Evolutionary conservation across 192 early-diverging fungal genomes (phyloP), one percentile per base, ranked within the genome.

Genomic region (Phycomyces blakesleeanus): DNA sequence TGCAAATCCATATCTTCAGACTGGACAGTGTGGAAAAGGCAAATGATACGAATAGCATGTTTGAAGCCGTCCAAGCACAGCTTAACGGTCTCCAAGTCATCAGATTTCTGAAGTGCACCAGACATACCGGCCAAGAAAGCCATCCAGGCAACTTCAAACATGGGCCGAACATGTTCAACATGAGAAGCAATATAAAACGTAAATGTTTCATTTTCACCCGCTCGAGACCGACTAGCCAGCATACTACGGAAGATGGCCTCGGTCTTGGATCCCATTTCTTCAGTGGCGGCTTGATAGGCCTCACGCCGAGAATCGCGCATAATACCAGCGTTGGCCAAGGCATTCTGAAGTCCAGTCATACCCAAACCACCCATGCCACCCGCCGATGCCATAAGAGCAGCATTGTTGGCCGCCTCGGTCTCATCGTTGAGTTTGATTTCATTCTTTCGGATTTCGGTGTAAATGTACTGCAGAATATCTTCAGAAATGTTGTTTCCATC

Each of bases 381-480:
- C 8, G 63, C 29, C 11, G 64, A 79, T n/a, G 78, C 70, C 6
- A 80, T 76, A 66, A 87, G 76, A 20, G 76, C 62, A 1, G 82
- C 79, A 44, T 83, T 78, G 16, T 76, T 53, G 2, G 83, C 78
- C 7, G 85, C 80, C 2, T 85, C 86, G 14, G 84, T 86, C 57
- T 98, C 94, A 61, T 95, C 94, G 61, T 94, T 93, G 84, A 98
- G 85, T 56, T 90, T 91, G 69, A 98, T 98, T 78, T 98, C 95
- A 61, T 95, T 85, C 12, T 40, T 54, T 37, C 67, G 73, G 38
- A 98, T 91, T 61, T 96, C 85, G 51, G 96, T 87, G 69, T 85
- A 98, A 42, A 95, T 93, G 1, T 55, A 64, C 21, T 66, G 73
- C n/a, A 96, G 77, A 53, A 87, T 83, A 56, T 85, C 87, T 29